Conservation (phyloP, 129 eudicot species). For the Tanacetum coccineum region DNA sequence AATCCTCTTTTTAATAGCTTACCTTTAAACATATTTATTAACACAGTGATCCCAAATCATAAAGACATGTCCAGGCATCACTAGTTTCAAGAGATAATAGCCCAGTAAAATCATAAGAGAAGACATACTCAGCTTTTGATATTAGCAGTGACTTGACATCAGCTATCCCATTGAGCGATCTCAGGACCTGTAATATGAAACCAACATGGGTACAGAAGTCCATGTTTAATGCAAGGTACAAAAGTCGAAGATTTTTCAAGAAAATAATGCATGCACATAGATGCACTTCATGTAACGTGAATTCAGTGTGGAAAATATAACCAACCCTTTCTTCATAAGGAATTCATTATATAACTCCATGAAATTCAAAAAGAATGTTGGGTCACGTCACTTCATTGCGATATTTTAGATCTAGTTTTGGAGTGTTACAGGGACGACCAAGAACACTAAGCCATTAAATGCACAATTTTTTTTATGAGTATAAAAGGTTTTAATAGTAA, state of each 20-base stretch:
- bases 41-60: too few relatives aligned
- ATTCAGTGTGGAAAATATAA: background rate
- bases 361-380: conserved; percentile 42
- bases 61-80: background rate
- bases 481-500: too few relatives aligned
- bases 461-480: too few relatives aligned
- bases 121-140: conserved; percentile 78
- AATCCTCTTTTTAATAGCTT: too few relatives aligned
- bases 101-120: conserved; percentile 12
- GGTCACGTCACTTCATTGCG: conserved; percentile 62
- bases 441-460: too few relatives aligned
- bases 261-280: conserved; percentile 21
- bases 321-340: conserved; percentile 62
- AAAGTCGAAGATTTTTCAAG: conserved; percentile 6
- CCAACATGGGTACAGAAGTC: conserved; percentile 29
- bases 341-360: conserved; percentile 43
- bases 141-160: conserved; percentile 53
- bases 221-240: conserved; percentile 5
- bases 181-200: conserved; percentile 51
- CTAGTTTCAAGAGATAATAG: background rate
- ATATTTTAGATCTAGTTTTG: too few relatives aligned
- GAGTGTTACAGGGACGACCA: background rate
- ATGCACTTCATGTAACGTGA: conserved; percentile 6
- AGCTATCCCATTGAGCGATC: conserved; percentile 62
- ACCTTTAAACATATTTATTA: too few relatives aligned